phyloP scores from a whole-genome alignment of 331 rosid genomes.

The Acacia pycnantha region DNA sequence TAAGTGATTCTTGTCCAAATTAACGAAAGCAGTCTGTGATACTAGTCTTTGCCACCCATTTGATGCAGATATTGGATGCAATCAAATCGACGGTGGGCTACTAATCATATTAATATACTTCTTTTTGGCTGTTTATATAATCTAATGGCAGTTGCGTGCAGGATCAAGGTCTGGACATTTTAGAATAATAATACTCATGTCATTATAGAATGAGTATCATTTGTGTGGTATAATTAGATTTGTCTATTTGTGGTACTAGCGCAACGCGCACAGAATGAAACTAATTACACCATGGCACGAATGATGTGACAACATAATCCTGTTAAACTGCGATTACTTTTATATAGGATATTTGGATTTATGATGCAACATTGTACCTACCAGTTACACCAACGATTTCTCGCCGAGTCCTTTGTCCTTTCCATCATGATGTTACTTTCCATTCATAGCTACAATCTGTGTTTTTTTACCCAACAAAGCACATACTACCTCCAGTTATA shows the following conservation, averaged over 20 bases:
- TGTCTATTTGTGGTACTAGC: neutral
- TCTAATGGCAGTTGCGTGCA: slow-evolving; percentile 5
- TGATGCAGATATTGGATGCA: slow-evolving; percentile 89
- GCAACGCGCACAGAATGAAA: neutral
- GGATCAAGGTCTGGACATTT: neutral
- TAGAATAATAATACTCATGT: neutral
- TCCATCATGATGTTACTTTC: neutral
- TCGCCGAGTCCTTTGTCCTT: neutral
- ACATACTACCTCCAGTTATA: neutral
- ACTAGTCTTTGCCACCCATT: slow-evolving; percentile 1
- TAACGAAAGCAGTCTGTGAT: slow-evolving; percentile 22
- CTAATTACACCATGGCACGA: neutral
- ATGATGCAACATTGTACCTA: neutral
- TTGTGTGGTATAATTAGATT: neutral
- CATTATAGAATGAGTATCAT: neutral
- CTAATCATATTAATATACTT: slow-evolving; percentile 26
- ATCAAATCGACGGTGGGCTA: slow-evolving; percentile 80
- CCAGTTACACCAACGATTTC: neutral
- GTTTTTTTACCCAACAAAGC: neutral
- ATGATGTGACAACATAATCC: neutral
- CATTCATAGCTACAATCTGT: neutral
- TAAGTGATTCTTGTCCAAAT: neutral
- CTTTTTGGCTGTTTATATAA: neutral
- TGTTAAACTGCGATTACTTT: neutral
- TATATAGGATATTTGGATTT: neutral